These are phyloP conservation scores for Salix purpurea DNA, from an alignment of 345 rosid species.

Conservation along the genomic window DNA sequence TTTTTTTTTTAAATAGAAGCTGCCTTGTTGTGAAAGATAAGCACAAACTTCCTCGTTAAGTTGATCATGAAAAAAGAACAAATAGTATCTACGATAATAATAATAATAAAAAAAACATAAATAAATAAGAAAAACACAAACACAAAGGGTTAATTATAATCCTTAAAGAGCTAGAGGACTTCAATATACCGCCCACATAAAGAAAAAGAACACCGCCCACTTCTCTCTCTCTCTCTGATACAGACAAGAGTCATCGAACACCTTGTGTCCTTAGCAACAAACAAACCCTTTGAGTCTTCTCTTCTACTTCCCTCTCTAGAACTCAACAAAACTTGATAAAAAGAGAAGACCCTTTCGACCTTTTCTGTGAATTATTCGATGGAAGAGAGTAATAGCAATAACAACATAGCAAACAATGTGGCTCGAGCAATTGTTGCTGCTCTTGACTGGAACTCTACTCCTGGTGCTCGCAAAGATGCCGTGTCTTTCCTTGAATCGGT, in stretches of 20 bases:
- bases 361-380: background rate
- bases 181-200: too few species aligned
- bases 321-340: background rate
- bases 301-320: background rate
- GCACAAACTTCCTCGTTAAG: too few species aligned
- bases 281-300: background rate
- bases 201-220: too few species aligned
- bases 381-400: conserved; percentile 21
- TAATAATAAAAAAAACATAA: too few species aligned
- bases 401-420: conserved; percentile 51
- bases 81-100: too few species aligned
- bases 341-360: background rate
- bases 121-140: too few species aligned
- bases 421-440: conserved; percentile 75
- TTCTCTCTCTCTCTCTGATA: too few species aligned
- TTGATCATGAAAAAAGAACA: too few species aligned
- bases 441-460: conserved; percentile 68
- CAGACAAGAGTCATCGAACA: background rate
- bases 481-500: conserved; percentile 69
- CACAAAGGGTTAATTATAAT: too few species aligned
- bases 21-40: too few species aligned
- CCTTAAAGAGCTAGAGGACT: too few species aligned
- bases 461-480: conserved; percentile 79
- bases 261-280: background rate
- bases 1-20: rapidly evolving